A percentile compares a stretch with the other conserved stretches of the same genome.
Conservation (phyloP, 2,329 filamentous ascomycete species). For the Scolecobasidium constrictum region DNA sequence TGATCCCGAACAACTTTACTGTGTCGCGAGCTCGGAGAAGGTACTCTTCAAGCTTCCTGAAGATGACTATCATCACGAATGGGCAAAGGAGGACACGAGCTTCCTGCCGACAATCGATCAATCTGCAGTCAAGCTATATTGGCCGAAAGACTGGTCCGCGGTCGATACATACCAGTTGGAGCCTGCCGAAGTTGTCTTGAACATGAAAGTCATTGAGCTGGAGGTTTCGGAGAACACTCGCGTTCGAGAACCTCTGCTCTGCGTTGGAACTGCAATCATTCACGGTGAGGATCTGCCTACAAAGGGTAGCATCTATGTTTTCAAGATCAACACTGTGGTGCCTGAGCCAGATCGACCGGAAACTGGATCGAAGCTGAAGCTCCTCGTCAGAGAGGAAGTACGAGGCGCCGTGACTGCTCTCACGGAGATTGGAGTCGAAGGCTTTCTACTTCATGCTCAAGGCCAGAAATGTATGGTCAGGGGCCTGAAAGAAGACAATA, state of each 20-base stretch:
- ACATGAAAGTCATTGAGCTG: conserved; percentile 71
- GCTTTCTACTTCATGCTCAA: conserved; percentile 79
- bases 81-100: conserved; percentile 57
- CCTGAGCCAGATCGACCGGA: conserved; percentile 78
- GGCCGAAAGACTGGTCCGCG: conserved; percentile 63
- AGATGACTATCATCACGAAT: conserved; percentile 74
- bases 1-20: conserved; percentile 61
- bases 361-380: conserved; percentile 74
- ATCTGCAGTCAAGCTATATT: conserved; percentile 68
- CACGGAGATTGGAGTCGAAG: conserved; percentile 75
- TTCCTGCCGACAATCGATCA: conserved; percentile 59
- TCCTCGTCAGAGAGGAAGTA: conserved; percentile 82
- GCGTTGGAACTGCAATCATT: conserved; percentile 75
- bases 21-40: conserved; percentile 56
- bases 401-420: conserved; percentile 84
- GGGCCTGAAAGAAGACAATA: conserved; percentile 89
- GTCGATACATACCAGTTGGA: conserved; percentile 56
- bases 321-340: conserved; percentile 84
- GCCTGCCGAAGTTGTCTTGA: conserved; percentile 64
- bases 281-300: conserved; percentile 85
- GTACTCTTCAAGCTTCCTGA: conserved; percentile 74
- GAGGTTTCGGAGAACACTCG: conserved; percentile 88
- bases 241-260: conserved; percentile 70
- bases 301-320: conserved; percentile 76
- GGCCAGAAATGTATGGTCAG: conserved; percentile 97